Evolutionary conservation across 345 rosid species (phyloP).

Genomic region (Populus ilicifolia): DNA sequence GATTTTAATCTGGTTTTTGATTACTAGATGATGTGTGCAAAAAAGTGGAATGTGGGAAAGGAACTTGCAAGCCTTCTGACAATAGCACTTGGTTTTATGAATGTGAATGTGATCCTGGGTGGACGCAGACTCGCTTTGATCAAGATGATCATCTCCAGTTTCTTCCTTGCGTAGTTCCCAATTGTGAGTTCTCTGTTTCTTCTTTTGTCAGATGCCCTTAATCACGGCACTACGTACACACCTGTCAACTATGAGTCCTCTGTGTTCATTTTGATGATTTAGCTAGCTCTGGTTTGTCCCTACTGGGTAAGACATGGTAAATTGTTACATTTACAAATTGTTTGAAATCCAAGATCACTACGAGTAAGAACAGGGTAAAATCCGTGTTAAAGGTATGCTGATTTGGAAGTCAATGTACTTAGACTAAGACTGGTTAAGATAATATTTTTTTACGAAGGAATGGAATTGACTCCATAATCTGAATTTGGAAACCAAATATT

Average conservation of each 20-base stretch:
- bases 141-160: constrained; percentile 40
- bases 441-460: neutral
- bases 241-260: neutral
- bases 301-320: neutral
- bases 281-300: neutral
- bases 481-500: neutral
- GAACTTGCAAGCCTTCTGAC: constrained; percentile 48
- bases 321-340: neutral
- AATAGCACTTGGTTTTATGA: constrained; percentile 35
- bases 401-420: neutral
- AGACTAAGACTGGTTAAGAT: neutral
- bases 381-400: neutral
- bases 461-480: neutral
- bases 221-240: neutral
- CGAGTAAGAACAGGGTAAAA: neutral
- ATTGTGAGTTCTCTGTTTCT: constrained; percentile 48
- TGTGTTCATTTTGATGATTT: neutral
- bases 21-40: constrained; percentile 49
- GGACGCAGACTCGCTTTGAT: constrained; percentile 48
- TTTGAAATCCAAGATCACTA: neutral
- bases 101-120: constrained; percentile 69
- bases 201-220: neutral
- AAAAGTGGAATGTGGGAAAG: constrained; percentile 58
- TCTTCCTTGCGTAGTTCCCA: constrained; percentile 81
- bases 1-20: neutral